Conservation (phyloP, 805 yeast genomes). For the Grigorovia yakushimaensis region DNA sequence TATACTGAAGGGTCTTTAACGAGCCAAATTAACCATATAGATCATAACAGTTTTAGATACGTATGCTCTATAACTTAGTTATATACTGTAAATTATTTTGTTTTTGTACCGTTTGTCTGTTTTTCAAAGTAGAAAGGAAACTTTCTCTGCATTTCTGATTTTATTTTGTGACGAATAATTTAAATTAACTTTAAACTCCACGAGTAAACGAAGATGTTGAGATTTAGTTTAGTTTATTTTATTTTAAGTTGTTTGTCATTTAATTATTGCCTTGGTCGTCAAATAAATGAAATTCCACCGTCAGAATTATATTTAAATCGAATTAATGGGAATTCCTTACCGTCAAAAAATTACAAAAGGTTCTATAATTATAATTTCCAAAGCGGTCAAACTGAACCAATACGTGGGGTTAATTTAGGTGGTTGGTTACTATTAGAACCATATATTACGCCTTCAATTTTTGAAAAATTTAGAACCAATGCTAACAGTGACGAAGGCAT, state of each 20-base stretch:
- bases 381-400: slow-evolving; percentile 4
- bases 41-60: too few relatives aligned
- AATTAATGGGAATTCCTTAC: neutral
- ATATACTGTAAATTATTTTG: too few relatives aligned
- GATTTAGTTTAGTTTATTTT: neutral
- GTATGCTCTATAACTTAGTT: too few relatives aligned
- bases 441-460: slow-evolving; percentile 71
- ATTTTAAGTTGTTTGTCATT: neutral
- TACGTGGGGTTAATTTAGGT: slow-evolving; percentile 68
- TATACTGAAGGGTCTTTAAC: too few relatives aligned
- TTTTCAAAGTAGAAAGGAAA: too few relatives aligned
- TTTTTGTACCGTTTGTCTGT: neutral
- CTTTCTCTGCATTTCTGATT: neutral
- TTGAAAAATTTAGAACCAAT: slow-evolving; percentile 39
- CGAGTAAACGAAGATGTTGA: neutral
- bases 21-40: too few relatives aligned
- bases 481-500: slow-evolving; percentile 29
- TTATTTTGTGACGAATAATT: neutral
- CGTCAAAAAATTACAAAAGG: neutral
- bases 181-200: neutral
- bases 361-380: neutral
- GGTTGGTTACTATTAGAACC: slow-evolving; percentile 90
- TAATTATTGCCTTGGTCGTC: neutral
- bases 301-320: neutral
- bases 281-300: neutral